phyloP scores from a whole-genome alignment of 2,329 filamentous ascomycete genomes.

The Talaromyces sp. region DNA sequence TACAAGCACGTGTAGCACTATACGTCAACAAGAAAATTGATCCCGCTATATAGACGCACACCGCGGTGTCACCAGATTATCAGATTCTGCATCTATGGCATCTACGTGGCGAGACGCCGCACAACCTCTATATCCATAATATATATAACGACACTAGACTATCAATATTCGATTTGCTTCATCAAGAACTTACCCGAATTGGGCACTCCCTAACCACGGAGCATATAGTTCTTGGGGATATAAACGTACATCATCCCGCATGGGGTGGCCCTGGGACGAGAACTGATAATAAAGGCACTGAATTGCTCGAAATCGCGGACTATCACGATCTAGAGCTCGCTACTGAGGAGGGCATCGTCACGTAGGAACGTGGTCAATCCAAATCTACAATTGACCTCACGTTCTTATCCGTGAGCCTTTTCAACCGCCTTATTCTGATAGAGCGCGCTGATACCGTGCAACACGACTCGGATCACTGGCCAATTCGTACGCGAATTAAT shows the following conservation, averaged over 20 bases:
- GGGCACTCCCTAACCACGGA: neutral
- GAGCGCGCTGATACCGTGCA: constrained; percentile 21
- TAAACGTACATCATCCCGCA: neutral
- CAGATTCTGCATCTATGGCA: neutral
- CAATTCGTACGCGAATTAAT: constrained; percentile 21
- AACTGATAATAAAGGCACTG: neutral
- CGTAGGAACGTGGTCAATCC: neutral
- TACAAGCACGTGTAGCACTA: neutral
- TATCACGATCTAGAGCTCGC: neutral
- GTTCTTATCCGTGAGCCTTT: neutral
- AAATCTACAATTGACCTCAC: neutral
- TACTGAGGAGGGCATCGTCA: neutral
- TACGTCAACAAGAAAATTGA: neutral
- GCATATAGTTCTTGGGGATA: neutral
- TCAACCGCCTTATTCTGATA: neutral
- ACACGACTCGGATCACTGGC: constrained; percentile 27
- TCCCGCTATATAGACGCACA: neutral
- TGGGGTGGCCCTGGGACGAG: neutral
- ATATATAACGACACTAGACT: neutral
- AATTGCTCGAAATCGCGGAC: neutral
- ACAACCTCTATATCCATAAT: neutral
- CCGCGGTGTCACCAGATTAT: neutral
- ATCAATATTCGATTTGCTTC: neutral
- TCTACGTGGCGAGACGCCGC: neutral
- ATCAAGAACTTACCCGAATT: neutral